Evolutionary conservation across 352 stramenopile species (phyloP), one percentile per base, ranked within the genome.

Genomic region (Thalassiosira mediterranea): DNA sequence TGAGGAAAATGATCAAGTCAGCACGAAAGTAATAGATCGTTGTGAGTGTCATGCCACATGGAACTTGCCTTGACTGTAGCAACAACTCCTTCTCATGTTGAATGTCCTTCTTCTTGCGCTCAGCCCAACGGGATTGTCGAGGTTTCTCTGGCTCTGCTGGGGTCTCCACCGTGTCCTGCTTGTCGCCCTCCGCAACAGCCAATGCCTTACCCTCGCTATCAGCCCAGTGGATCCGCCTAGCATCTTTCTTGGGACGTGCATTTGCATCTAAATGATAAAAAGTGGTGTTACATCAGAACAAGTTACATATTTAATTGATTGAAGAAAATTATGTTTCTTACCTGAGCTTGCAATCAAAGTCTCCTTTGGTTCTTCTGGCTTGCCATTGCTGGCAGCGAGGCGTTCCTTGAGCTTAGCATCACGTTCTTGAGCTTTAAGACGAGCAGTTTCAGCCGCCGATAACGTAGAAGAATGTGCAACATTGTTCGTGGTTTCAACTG

Each of bases 81-180:
- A 93, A 67, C 15, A 90, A 62, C 46, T 93, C 84, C 46, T 89
- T 93, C 57, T 93, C 87, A 15, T 78, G 58, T 19, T 81, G 21
- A n/a, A 83, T 34, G 70, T 93, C 87, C 26, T 78, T 74, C 57
- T 83, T 88, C 19, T 81, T 81, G 53, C 79, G 51, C 58, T 90
- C 83, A 19, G 79, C 65, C 84, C 81, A 90, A 3, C 69, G 79
- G 26, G 76, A 72, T 17, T 76, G 32, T 26, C 52, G 37, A 40
- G 69, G 52, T 56, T 67, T 54, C 5, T 44, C 40, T 28, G 57
- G 17, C 38, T 58, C 47, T 38, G 37, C 19, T 42, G 40, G 52
- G 62, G 38, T 47, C 26, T 8, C 15, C 15, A 28, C 4, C 25
- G 46, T 13, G 49, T 26, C 37, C n/a, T 26, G 78, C 66, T 68